These are phyloP conservation scores for Colletotrichum navitas DNA, from an alignment of 2,329 filamentous ascomycete species.

Conservation along the genomic window DNA sequence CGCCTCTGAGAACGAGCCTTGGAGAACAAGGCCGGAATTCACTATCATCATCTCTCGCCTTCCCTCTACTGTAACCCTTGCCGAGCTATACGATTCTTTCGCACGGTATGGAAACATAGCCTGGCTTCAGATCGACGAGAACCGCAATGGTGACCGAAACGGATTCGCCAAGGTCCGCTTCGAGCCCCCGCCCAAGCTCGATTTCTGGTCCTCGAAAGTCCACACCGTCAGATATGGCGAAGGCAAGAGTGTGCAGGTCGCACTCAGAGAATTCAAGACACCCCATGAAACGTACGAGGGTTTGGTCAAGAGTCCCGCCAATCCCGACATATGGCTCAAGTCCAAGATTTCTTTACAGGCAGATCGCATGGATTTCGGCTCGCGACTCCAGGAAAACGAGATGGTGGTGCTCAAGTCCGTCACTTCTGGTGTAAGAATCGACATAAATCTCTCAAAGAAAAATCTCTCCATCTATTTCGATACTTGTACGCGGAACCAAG, in stretches of 20 bases:
- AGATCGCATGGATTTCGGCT: constrained; percentile 70
- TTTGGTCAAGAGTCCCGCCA: constrained; percentile 49
- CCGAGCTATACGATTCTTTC: constrained; percentile 66
- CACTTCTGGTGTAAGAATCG: constrained; percentile 49
- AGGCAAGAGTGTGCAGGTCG: constrained; percentile 8
- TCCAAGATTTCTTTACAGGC: constrained; percentile 57
- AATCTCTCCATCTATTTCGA: constrained; percentile 57
- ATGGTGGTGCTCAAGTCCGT: constrained; percentile 71
- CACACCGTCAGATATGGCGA: constrained; percentile 44
- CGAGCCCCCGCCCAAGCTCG: constrained; percentile 64
- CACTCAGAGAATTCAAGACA: constrained; percentile 1
- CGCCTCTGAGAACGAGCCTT: constrained; percentile 40
- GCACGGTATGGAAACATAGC: constrained; percentile 63
- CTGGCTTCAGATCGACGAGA: constrained; percentile 68
- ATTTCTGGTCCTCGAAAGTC: constrained; percentile 63
- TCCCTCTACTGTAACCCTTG: constrained; percentile 50
- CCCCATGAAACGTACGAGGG: neutral
- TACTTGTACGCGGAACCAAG: neutral
- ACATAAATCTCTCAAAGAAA: constrained; percentile 55
- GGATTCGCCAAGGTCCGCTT: constrained; percentile 66
- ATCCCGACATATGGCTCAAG: constrained; percentile 49
- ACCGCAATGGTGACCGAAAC: constrained; percentile 53
- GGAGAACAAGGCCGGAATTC: constrained; percentile 53
- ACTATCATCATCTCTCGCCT: constrained; percentile 29
- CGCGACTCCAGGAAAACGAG: constrained; percentile 63